Conservation (phyloP, 257 asterid species). For the Sherardia arvensis region DNA sequence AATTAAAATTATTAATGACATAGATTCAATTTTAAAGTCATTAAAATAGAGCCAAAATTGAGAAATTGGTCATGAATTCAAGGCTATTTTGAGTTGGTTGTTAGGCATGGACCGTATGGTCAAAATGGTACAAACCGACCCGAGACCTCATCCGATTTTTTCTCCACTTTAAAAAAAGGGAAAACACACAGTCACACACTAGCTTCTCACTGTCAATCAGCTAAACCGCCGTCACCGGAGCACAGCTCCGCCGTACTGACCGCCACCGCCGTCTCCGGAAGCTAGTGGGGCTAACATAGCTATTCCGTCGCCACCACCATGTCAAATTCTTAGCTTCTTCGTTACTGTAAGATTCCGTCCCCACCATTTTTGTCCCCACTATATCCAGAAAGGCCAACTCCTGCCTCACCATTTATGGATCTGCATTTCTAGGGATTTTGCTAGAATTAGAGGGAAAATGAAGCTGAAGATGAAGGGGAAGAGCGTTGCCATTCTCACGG, state of each 20-base stretch:
- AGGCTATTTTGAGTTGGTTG: background rate
- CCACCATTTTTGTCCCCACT: background rate
- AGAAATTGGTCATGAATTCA: background rate
- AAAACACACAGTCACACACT: background rate
- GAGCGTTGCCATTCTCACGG: conserved; percentile 24
- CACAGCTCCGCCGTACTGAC: background rate
- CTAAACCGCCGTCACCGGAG: background rate
- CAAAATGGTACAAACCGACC: background rate
- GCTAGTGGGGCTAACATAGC: background rate
- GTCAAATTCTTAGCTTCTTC: background rate
- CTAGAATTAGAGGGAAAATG: background rate
- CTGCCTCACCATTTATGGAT: conserved; percentile 41
- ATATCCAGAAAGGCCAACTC: background rate
- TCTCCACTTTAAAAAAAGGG: background rate
- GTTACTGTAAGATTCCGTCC: background rate
- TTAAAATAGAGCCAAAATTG: no score
- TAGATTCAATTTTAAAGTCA: no score
- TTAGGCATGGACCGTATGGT: background rate
- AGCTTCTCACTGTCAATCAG: background rate
- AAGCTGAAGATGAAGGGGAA: conserved; percentile 35
- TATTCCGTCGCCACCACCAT: background rate
- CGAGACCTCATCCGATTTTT: background rate
- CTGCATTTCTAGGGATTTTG: conserved; percentile 29
- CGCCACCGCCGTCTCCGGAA: background rate
- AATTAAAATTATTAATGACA: no score